These are phyloP conservation scores for Alternaria triticimaculans DNA, from an alignment of 2,329 filamentous ascomycete genomes.

Conservation along the genomic window DNA sequence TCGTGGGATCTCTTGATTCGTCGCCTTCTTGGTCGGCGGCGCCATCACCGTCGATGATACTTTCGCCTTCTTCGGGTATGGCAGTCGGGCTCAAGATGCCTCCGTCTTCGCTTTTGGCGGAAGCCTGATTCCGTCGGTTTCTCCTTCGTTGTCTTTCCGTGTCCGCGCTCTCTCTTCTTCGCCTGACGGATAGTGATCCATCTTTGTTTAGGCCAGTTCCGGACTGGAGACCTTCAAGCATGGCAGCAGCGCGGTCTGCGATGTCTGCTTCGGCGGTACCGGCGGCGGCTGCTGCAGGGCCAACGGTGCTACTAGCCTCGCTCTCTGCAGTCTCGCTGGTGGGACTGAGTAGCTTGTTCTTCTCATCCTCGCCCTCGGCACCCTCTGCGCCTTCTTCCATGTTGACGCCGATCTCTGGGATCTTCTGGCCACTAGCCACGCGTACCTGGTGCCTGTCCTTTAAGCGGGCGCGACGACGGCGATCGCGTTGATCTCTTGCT, in stretches of 20 bases:
- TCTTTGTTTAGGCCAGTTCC: conserved; percentile 61
- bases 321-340: conserved; percentile 42
- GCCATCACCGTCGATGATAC: conserved; percentile 11
- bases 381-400: conserved; percentile 15
- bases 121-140: conserved; percentile 57
- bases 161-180: conserved; percentile 76
- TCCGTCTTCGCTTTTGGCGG: conserved; percentile 40
- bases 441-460: conserved; percentile 92
- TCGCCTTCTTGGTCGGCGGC: conserved; percentile 19
- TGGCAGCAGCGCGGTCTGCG: conserved; percentile 79
- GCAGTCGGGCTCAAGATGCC: conserved; percentile 42
- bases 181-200: conserved; percentile 61
- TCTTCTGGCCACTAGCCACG: conserved; percentile 85
- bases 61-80: conserved; percentile 39
- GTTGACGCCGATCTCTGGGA: conserved; percentile 74
- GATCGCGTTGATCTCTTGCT: conserved; percentile 85
- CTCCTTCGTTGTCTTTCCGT: conserved; percentile 76
- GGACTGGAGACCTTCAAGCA: conserved; percentile 79
- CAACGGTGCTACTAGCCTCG: conserved; percentile 27
- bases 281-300: conserved; percentile 48
- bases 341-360: conserved; percentile 57
- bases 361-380: conserved; percentile 53
- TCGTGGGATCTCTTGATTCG: conserved; percentile 17
- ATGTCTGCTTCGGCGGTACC: conserved; percentile 64
- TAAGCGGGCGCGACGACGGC: conserved; percentile 82